A percentile compares a stretch with the other conserved stretches of the same genome.
These are phyloP conservation scores for Venturia aucupariae DNA, from an alignment of 2,329 filamentous ascomycete genomes.

Conservation along the genomic window DNA sequence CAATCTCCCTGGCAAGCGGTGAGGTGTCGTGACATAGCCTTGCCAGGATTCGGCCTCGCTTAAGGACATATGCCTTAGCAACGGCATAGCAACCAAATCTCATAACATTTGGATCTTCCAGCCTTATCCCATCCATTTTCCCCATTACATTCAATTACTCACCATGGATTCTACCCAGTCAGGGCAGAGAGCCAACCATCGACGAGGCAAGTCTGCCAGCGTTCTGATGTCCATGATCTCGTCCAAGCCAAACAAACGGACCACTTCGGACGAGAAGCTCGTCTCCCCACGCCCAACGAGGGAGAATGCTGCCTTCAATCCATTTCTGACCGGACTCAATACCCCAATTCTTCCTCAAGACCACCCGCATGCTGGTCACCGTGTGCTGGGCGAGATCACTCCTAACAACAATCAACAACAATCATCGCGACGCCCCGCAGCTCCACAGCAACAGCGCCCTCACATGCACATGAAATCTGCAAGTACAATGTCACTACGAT, in stretches of 20 bases:
- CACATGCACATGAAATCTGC: slow-evolving; percentile 44
- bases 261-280: slow-evolving; percentile 32
- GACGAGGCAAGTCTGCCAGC: slow-evolving; percentile 35
- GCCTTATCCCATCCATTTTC: not conserved
- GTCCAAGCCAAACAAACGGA: slow-evolving; percentile 40
- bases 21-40: not conserved
- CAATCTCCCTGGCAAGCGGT: not conserved
- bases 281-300: slow-evolving; percentile 23
- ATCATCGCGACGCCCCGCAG: slow-evolving; percentile 31
- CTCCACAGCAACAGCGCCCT: slow-evolving; percentile 26
- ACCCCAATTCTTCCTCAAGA: slow-evolving; percentile 40
- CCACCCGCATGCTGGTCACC: slow-evolving; percentile 35
- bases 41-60: not conserved
- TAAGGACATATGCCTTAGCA: not conserved
- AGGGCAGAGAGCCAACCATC: slow-evolving; percentile 19
- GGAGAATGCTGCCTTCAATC: slow-evolving; percentile 5
- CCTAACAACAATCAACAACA: slow-evolving; percentile 28
- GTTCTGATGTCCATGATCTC: slow-evolving; percentile 45
- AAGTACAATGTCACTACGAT: slow-evolving; percentile 44
- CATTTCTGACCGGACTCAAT: not conserved
- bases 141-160: not conserved
- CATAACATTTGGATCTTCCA: not conserved
- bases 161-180: not conserved
- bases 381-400: slow-evolving; percentile 23
- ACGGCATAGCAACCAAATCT: not conserved